Percentiles rank a stretch among this genome's conserved stretches.
Conservation (phyloP, 306 rosid species). For the Dalbergia oliveri region DNA sequence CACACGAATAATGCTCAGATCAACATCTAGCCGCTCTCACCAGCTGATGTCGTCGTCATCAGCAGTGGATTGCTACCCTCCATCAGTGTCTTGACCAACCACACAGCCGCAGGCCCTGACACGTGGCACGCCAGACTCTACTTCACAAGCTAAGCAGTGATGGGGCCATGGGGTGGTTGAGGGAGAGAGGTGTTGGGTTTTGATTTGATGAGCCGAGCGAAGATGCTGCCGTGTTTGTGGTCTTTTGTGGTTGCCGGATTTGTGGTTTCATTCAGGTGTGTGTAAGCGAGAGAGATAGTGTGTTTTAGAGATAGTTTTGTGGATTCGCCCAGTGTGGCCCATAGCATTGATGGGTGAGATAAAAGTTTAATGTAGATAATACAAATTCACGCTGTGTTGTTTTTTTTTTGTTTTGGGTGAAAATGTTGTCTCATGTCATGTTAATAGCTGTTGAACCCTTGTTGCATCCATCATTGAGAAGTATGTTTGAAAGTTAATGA, state of each 20-base stretch:
- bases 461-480: slow-evolving; percentile 5
- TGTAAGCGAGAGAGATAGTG: neutral
- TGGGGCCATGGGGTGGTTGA: neutral
- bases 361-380: neutral
- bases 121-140: neutral
- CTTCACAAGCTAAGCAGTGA: no score
- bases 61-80: neutral
- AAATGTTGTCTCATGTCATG: neutral
- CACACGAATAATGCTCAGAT: neutral
- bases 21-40: neutral
- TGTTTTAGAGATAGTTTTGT: neutral
- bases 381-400: neutral
- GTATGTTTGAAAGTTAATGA: slow-evolving; percentile 16
- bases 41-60: neutral
- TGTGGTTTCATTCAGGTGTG: neutral
- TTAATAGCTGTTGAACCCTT: neutral
- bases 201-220: neutral
- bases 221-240: neutral
- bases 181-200: neutral
- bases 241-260: neutral
- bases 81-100: neutral
- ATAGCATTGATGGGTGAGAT: no score
- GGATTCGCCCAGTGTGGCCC: no score
- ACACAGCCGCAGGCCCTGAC: neutral
- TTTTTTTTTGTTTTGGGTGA: neutral